Percentiles rank a stretch among this genome's conserved stretches.
These are phyloP conservation scores for Amaranthus palmeri DNA, from an alignment of 148 eudicot genomes.

Conservation along the genomic window DNA sequence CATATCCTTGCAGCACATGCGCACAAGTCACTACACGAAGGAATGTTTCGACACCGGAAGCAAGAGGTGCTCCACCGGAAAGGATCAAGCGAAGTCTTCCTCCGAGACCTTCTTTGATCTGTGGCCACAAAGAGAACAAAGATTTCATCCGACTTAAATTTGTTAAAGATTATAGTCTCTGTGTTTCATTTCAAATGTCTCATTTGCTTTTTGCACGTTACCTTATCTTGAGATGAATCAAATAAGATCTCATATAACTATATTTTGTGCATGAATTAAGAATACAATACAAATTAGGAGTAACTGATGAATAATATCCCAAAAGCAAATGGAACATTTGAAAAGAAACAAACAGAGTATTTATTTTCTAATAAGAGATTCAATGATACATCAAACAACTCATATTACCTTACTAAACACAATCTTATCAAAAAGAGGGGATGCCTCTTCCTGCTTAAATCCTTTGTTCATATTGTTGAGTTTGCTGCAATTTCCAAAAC, in stretches of 20 bases:
- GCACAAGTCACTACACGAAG: constrained; percentile 79
- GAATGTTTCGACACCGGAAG: constrained; percentile 66
- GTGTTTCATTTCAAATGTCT: too few relatives aligned
- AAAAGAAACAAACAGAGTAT: background rate
- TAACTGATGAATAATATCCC: too few relatives aligned
- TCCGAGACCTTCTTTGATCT: constrained; percentile 90
- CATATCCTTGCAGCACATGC: constrained; percentile 96
- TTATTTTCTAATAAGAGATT: background rate
- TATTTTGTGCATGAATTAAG: too few relatives aligned
- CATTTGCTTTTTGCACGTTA: too few relatives aligned
- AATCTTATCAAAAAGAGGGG: constrained; percentile 72
- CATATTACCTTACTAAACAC: constrained; percentile 72
- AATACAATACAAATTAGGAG: too few relatives aligned
- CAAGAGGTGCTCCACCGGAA: constrained; percentile 94
- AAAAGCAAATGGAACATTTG: too few relatives aligned
- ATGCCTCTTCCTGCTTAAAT: constrained; percentile 66
- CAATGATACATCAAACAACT: background rate
- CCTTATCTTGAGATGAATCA: too few relatives aligned
- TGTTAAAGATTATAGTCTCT: too few relatives aligned
- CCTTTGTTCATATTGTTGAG: constrained; percentile 72
- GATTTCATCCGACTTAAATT: background rate
- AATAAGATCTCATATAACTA: too few relatives aligned
- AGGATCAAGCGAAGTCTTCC: constrained; percentile 78
- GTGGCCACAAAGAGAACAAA: constrained; percentile 9
- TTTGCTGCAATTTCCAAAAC: constrained; percentile 52